Conservation (phyloP, 345 rosid genomes). For the Citrus hindsii region DNA sequence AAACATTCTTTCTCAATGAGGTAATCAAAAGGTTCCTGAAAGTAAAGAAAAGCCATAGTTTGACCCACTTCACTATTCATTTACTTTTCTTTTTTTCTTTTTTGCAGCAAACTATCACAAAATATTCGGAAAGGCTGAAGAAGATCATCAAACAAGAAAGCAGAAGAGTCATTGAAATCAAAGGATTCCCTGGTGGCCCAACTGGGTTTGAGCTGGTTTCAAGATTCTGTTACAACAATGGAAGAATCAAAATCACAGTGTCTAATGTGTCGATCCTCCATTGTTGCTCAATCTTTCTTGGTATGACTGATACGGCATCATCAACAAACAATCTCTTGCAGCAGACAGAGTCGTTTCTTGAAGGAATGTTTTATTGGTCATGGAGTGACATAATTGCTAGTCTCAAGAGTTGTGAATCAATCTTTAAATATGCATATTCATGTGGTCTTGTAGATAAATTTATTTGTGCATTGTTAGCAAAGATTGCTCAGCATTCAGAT, state of each 20-base stretch:
- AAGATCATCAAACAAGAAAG: conserved; percentile 46
- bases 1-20: conserved; percentile 54
- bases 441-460: conserved; percentile 52
- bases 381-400: conserved; percentile 42
- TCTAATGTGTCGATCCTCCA: conserved; percentile 51
- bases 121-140: conserved; percentile 53
- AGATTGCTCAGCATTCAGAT: conserved; percentile 57
- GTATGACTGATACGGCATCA: conserved; percentile 28
- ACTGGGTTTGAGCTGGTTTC: conserved; percentile 62
- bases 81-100: neutral
- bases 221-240: conserved; percentile 65
- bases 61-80: neutral
- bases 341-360: conserved; percentile 55
- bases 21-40: conserved; percentile 23
- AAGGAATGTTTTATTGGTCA: conserved; percentile 60
- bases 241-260: conserved; percentile 41
- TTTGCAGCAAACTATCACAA: conserved; percentile 47
- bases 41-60: neutral
- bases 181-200: conserved; percentile 64
- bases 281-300: conserved; percentile 61
- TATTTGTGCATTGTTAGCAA: conserved; percentile 46
- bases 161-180: conserved; percentile 37
- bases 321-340: conserved; percentile 52
- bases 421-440: conserved; percentile 50
- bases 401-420: conserved; percentile 57